Conservation (phyloP, 169 alveolate genomes). For the Plasmodium gonderi region DNA sequence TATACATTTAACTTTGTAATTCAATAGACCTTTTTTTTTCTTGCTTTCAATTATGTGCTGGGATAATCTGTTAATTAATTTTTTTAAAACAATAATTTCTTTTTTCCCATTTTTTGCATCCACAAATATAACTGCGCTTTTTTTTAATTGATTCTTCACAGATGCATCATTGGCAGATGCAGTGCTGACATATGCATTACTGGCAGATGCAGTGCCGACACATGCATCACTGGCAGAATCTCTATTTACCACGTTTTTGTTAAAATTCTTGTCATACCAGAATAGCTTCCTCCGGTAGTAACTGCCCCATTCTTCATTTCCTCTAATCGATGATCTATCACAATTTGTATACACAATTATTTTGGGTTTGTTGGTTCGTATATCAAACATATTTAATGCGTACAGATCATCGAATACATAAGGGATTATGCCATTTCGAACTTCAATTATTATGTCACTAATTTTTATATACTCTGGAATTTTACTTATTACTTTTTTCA, state of each 20-base stretch:
- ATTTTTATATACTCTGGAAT: slow-evolving; percentile 78
- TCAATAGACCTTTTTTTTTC: slow-evolving; percentile 75
- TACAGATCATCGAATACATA: slow-evolving; percentile 80
- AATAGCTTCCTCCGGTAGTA: slow-evolving; percentile 79
- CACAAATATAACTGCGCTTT: slow-evolving; percentile 81
- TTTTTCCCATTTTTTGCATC: slow-evolving; percentile 80
- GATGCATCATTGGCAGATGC: no score
- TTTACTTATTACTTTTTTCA: slow-evolving; percentile 77
- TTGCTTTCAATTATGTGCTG: slow-evolving; percentile 76
- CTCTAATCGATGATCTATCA: slow-evolving; percentile 77
- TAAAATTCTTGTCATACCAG: slow-evolving; percentile 74
- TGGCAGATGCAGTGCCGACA: no score
- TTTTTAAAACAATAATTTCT: slow-evolving; percentile 79
- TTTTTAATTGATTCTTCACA: slow-evolving; percentile 68
- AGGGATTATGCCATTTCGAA: slow-evolving; percentile 83
- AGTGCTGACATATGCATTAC: no score
- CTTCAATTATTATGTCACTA: slow-evolving; percentile 83
- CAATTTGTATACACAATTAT: slow-evolving; percentile 82
- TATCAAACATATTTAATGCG: slow-evolving; percentile 78
- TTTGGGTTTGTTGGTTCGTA: slow-evolving; percentile 80
- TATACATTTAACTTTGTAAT: slow-evolving; percentile 83
- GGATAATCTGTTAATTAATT: slow-evolving; percentile 78
- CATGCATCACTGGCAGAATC: no score
- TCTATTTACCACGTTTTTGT: slow-evolving; percentile 71
- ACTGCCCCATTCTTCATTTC: slow-evolving; percentile 83